Evolutionary conservation across 768 basidiomycete species (phyloP).

Genomic region (Suillus clintonianus): DNA sequence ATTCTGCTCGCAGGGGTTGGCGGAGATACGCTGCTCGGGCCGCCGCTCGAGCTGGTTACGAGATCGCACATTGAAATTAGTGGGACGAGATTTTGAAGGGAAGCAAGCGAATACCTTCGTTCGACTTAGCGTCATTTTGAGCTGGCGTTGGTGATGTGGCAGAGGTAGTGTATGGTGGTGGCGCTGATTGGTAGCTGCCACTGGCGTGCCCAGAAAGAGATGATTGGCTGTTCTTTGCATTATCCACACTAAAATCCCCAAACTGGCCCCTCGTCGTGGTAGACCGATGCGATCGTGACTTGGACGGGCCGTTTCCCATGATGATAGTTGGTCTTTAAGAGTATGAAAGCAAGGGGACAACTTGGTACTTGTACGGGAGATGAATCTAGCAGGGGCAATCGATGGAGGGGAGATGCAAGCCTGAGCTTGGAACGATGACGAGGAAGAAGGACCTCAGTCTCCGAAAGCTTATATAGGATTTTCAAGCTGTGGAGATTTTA

Average conservation of each 20-base stretch:
- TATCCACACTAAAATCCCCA: not conserved
- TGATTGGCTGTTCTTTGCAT: constrained; percentile 3
- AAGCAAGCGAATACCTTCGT: constrained; percentile 21
- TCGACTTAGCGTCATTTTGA: too few relatives aligned
- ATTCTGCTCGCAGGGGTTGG: constrained; percentile 27
- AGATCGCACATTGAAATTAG: constrained; percentile 24
- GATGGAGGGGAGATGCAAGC: not conserved
- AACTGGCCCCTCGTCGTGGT: constrained; percentile 6
- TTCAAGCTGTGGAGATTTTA: not conserved
- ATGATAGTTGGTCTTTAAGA: constrained; percentile 4
- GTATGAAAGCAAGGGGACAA: not conserved
- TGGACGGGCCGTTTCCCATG: constrained; percentile 17
- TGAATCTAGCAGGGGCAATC: too few relatives aligned
- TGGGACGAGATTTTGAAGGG: constrained; percentile 19
- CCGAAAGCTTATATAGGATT: not conserved
- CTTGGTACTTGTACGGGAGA: not conserved
- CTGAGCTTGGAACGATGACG: not conserved
- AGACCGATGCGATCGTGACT: not conserved
- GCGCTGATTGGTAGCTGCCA: constrained; percentile 9
- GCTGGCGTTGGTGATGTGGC: constrained; percentile 1
- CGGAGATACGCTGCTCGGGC: constrained; percentile 9
- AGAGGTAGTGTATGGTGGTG: constrained; percentile 26
- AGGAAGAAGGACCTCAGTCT: not conserved
- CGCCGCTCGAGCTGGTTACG: constrained; percentile 13
- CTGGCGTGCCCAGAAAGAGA: not conserved